Base-by-base conservation (phyloP, 2,329 filamentous ascomycete genomes). In the Drechmeria coniospora region DNA sequence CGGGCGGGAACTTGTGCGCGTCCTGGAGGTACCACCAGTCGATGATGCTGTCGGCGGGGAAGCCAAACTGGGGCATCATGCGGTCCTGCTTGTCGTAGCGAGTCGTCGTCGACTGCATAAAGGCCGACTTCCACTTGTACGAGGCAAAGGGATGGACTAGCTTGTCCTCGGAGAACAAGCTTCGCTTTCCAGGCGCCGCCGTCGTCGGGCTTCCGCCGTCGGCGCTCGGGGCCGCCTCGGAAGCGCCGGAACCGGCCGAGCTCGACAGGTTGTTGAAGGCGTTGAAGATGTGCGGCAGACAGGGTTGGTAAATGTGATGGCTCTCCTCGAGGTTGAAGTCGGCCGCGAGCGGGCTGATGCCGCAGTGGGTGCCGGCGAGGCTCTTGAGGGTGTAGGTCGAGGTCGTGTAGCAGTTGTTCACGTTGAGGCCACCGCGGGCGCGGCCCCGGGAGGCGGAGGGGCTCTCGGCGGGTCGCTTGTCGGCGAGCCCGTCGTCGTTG, bases 311-410 rank as follows among this genome's bases (percentile, higher is more conserved):
- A 15, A 60, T 42, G 25, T 60, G 53, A 15, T 57, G 43, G 10
- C 46, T 35, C 23, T 50, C 50, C 30, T 61, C 57, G 13, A 45
- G 43, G 26, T 61, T 58, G 30, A 56, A 56, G 23, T 60, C 56
- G 4, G 45, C 51, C 2, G 56, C 46, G 3, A 61, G 36, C 0
- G 57, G 56, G 0, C 43, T 47, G 12, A 60, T 36, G 5, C 57
- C 57, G 23, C 57, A 61, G 5, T 59, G 31, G 2, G 53, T 54
- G 5, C 49, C 57, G 0, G 48, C 44, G 16, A 60, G 27, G 29
- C 55, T 59, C 38, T 61, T 61, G 18, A 58, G 40, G 0, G 57
- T 61, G 21, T 59, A 59, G 0, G 57, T 60, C 6, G 47, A 47
- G 0, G 54, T 45, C 0, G 57, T 59, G 25, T 51, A 50, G 7